Evolutionary conservation across 768 basidiomycete species (phyloP).

Genomic region (Amanita molliuscula): DNA sequence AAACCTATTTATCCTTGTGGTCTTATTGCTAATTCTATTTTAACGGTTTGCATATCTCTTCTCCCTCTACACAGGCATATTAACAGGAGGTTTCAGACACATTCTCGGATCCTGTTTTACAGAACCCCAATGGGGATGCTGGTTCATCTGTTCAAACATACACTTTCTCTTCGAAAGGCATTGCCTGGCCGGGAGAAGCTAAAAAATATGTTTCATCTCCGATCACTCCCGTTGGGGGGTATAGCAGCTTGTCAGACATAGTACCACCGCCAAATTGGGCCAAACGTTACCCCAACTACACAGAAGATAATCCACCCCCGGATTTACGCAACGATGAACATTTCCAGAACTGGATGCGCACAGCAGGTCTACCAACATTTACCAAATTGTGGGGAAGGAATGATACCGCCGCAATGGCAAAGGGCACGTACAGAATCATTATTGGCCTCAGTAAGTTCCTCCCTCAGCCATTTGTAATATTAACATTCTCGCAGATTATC

Average conservation of each 20-base stretch:
- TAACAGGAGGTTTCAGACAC: conserved; percentile 47
- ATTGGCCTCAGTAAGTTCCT: conserved; percentile 70
- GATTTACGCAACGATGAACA: conserved; percentile 73
- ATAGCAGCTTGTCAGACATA: conserved; percentile 50
- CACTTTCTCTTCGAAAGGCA: conserved; percentile 64
- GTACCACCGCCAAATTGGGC: conserved; percentile 94
- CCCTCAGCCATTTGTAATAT: conserved; percentile 3
- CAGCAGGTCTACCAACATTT: conserved; percentile 93
- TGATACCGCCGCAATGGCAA: conserved; percentile 58
- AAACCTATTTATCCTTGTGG: conserved; percentile 89
- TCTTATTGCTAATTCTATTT: conserved; percentile 95
- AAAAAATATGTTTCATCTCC: conserved; percentile 77
- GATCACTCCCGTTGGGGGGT: conserved; percentile 28
- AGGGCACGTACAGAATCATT: conserved; percentile 67
- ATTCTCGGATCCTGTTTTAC: conserved; percentile 50
- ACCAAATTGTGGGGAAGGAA: conserved; percentile 92
- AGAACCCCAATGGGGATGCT: conserved; percentile 39
- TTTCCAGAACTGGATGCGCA: conserved; percentile 99
- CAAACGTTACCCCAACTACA: conserved; percentile 66
- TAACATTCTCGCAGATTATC: conserved; percentile 58
- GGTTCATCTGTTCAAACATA: conserved; percentile 42
- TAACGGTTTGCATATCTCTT: conserved; percentile 53
- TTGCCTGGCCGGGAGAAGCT: conserved; percentile 93
- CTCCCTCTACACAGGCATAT: not conserved
- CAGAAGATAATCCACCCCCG: conserved; percentile 51